A percentile compares a stretch with the other conserved stretches of the same genome.
Evolutionary conservation across 805 yeast species (phyloP).

Genomic region (Cyberlindnera meyerae): DNA sequence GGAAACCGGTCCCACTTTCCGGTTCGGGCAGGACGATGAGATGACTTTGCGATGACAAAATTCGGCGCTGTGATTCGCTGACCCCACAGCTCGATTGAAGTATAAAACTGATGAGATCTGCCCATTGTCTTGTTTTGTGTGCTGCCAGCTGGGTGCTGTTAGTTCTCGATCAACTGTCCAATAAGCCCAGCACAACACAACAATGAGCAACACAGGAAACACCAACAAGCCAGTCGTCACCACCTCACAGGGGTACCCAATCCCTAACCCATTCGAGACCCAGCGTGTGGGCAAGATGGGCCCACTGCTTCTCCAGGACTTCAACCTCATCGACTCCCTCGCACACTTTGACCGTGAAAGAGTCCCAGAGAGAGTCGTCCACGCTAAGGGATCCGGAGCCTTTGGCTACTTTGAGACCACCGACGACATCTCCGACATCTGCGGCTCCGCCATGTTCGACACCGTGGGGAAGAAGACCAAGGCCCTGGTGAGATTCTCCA

Average conservation of each 20-base stretch:
- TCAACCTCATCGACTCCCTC: slow-evolving; percentile 70
- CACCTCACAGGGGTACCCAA: slow-evolving; percentile 73
- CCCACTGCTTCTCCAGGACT: slow-evolving; percentile 77
- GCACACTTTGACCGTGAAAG: slow-evolving; percentile 89
- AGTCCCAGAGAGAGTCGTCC: slow-evolving; percentile 90
- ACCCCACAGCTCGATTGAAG: slow-evolving; percentile 10
- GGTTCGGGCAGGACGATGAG: not conserved
- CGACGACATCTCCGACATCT: slow-evolving; percentile 72
- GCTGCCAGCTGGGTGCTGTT: not conserved
- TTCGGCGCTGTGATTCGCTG: slow-evolving; percentile 14
- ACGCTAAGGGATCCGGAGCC: slow-evolving; percentile 92
- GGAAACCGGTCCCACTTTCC: slow-evolving; percentile 2
- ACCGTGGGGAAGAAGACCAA: slow-evolving; percentile 77
- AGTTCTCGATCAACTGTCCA: not conserved
- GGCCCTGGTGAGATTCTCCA: slow-evolving; percentile 70
- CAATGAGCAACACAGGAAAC: slow-evolving; percentile 7
- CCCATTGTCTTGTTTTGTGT: not conserved
- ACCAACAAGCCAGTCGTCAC: slow-evolving; percentile 48
- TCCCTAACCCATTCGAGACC: slow-evolving; percentile 69
- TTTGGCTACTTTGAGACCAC: slow-evolving; percentile 84
- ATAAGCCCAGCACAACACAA: no score
- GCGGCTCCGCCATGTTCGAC: slow-evolving; percentile 65
- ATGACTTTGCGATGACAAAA: slow-evolving; percentile 14
- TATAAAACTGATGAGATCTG: not conserved
- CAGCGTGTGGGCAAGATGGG: slow-evolving; percentile 74